These are phyloP conservation scores for Obba rivulosa DNA, from an alignment of 768 basidiomycete genomes.

Conservation along the genomic window DNA sequence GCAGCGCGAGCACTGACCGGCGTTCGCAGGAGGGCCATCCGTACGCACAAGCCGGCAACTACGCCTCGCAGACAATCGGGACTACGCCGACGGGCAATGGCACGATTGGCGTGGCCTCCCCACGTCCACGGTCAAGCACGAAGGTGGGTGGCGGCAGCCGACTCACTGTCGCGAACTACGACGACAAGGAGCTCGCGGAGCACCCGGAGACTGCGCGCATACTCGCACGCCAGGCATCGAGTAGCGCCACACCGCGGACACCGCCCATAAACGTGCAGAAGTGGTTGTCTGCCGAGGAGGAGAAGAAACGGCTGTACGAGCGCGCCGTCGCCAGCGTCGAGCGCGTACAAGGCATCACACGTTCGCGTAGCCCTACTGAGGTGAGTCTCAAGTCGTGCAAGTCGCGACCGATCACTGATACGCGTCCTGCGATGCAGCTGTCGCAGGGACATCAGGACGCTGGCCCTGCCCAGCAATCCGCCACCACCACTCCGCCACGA, in stretches of 20 bases:
- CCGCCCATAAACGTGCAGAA: not conserved
- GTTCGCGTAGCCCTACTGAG: conserved; percentile 19
- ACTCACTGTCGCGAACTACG: conserved; percentile 38
- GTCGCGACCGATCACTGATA: not conserved
- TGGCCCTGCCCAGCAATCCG: conserved; percentile 12
- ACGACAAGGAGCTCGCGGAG: conserved; percentile 34
- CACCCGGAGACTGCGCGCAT: conserved; percentile 32
- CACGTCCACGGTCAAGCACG: conserved; percentile 27
- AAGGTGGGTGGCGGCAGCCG: conserved; percentile 21
- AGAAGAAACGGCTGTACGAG: conserved; percentile 38
- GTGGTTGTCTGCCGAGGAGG: conserved; percentile 37
- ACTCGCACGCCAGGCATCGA: not conserved
- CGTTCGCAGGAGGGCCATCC: not conserved
- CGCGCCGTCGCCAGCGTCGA: conserved; percentile 35
- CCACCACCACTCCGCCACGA: conserved; percentile 11
- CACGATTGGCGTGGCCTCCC: not conserved
- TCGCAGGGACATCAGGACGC: not conserved
- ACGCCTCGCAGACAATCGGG: conserved; percentile 19
- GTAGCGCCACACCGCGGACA: not conserved
- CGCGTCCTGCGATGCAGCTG: not conserved
- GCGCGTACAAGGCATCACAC: conserved; percentile 30
- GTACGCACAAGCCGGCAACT: not conserved
- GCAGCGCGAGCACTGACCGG: conserved; percentile 11
- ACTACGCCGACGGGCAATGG: conserved; percentile 3
- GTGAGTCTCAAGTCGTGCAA: conserved; percentile 8